These are phyloP conservation scores for Dacryopinax primogenitus DNA, from an alignment of 768 basidiomycete species.

Conservation along the genomic window DNA sequence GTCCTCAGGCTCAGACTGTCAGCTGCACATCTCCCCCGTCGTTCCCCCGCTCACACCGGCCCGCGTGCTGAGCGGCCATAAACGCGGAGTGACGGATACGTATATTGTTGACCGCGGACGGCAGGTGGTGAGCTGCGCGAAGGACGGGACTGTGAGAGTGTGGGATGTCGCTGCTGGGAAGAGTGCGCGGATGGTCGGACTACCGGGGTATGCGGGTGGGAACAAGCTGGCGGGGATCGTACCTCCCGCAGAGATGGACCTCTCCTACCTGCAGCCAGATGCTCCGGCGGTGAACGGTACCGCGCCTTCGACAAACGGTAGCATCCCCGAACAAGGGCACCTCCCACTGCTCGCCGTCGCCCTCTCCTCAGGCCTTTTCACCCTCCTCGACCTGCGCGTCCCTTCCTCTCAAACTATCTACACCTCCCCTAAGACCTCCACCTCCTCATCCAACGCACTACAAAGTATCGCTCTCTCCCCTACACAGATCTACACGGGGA, in stretches of 20 bases:
- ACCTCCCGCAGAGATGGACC: conserved; percentile 23
- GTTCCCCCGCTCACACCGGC: conserved; percentile 34
- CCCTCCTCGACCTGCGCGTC: conserved; percentile 8
- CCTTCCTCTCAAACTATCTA: conserved; percentile 17
- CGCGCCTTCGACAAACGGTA: conserved; percentile 18
- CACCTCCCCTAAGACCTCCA: conserved; percentile 24
- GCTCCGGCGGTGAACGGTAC: conserved; percentile 20
- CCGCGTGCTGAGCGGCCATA: conserved; percentile 54
- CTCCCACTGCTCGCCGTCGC: conserved; percentile 11
- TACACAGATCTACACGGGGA: conserved; percentile 13
- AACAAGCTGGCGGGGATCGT: conserved; percentile 20
- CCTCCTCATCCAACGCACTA: conserved; percentile 27
- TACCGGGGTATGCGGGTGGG: conserved; percentile 32
- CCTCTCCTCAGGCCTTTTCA: conserved; percentile 3
- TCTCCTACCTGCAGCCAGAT: conserved; percentile 31
- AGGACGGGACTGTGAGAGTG: conserved; percentile 54
- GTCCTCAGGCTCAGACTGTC: conserved; percentile 54
- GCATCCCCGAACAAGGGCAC: conserved; percentile 15
- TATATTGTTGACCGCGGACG: conserved; percentile 54
- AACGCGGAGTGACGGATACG: conserved; percentile 47
- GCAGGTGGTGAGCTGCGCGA: conserved; percentile 51
- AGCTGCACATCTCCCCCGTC: conserved; percentile 39
- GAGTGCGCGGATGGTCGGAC: conserved; percentile 36
- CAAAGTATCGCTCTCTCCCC: conserved; percentile 1
- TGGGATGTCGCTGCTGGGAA: conserved; percentile 56